Percentiles rank a stretch among this genome's conserved stretches.
Conservation (phyloP, 1,139 yeast genomes). For the Pneumocystis wakefieldiae region DNA sequence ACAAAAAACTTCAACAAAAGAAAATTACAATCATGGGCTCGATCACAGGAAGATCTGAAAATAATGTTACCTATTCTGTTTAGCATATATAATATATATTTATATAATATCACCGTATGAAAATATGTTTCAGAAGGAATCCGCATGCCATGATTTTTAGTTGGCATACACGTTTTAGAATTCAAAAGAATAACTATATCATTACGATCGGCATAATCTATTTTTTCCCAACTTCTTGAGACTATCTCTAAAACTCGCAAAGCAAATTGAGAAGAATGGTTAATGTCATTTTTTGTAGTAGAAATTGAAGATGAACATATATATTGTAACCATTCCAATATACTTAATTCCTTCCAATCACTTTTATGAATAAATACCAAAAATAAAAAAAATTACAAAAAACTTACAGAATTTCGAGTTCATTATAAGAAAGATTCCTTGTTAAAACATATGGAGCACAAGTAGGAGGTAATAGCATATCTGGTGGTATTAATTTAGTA, state of each 20-base stretch:
- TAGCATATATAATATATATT: not conserved
- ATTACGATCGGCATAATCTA: constrained; percentile 12
- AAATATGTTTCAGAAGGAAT: constrained; percentile 25
- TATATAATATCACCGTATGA: constrained; percentile 7
- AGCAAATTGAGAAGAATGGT: constrained; percentile 20
- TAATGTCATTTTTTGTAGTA: constrained; percentile 15
- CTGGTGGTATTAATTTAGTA: constrained; percentile 17
- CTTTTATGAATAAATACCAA: not conserved
- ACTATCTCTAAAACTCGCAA: constrained; percentile 19
- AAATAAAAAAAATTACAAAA: constrained; percentile 3
- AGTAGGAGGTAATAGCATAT: constrained; percentile 22
- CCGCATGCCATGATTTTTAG: constrained; percentile 26
- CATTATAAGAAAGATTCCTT: constrained; percentile 14
- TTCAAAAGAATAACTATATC: constrained; percentile 16
- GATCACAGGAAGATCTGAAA: constrained; percentile 28
- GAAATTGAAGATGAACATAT: not conserved
- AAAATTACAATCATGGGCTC: constrained; percentile 13
- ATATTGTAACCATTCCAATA: not conserved
- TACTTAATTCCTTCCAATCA: constrained; percentile 19
- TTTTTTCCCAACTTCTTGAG: constrained; percentile 19
- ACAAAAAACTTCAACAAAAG: not conserved
- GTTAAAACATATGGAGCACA: constrained; percentile 22
- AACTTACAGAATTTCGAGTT: constrained; percentile 12
- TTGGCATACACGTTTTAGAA: constrained; percentile 24
- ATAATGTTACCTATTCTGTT: constrained; percentile 21